Base-by-base conservation (phyloP, 163 green algal species). In the Scenedesmus sp. region DNA sequence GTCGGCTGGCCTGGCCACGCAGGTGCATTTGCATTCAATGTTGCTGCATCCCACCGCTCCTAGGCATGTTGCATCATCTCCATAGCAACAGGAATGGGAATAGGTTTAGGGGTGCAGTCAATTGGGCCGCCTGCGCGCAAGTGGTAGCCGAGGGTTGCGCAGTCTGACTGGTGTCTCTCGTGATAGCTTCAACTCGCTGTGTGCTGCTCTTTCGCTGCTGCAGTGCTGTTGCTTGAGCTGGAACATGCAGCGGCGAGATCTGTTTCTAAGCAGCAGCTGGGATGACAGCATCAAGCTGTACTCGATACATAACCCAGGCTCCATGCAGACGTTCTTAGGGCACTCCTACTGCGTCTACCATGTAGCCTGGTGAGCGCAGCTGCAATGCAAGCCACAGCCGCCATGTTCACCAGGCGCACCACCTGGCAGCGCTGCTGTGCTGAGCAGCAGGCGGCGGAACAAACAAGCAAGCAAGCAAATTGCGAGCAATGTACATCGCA, bases 311-410 rank as follows among this genome's bases (percentile, higher is more conserved):
- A 81, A 88, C 6, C 95, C 94, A 77, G 62, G 57, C 8, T 97
- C 96, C 0, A 86, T 99, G 93, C 94, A 96, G 64, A 99, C 98
- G 1, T 99, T 99, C 95, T 84, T 92, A 0, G 98, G 98, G 62
- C 98, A 99, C 95, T 97, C 96, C 0, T 99, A 99, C 94, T 99
- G 98, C 93, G 97, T 99, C 26, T 99, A 99, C 92, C 95, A 97
- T 34, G 97, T 96, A n/a, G 94, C 95, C n/a, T 99, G 98, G 97
- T 99, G 88, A 55, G 95, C 55, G 2, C 0, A 0, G 83, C 83
- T 67, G 82, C 82, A 87, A 20, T 16, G 34, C 76, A 84, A 26
- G 1, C 34, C 3, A 23, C 76, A 82, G 26, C 4, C 18, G 18
- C 2, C 70, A 52, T 4, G 76, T 84, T 46, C 76, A 84, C 16